phyloP scores from a whole-genome alignment of 768 basidiomycete genomes.

The Pilatotrama ljubarskyi region DNA sequence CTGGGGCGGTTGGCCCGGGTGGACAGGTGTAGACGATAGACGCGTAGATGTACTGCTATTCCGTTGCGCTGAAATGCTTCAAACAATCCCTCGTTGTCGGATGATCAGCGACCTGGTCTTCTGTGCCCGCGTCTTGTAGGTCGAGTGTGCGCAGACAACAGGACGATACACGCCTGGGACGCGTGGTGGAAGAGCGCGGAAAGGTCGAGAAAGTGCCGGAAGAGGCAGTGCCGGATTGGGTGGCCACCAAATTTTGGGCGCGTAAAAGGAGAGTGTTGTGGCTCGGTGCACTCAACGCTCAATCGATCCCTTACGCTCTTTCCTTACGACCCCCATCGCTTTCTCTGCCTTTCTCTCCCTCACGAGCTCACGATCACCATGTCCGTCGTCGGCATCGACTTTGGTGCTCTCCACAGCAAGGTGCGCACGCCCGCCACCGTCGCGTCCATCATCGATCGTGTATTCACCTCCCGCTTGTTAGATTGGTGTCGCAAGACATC shows the following conservation, averaged over 20 bases:
- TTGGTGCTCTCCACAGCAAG: conserved; percentile 89
- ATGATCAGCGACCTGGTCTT: background rate
- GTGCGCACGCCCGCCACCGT: conserved; percentile 38
- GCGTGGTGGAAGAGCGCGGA: conserved; percentile 18
- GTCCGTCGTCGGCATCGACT: conserved; percentile 95
- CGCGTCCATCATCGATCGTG: background rate
- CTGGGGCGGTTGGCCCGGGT: conserved; percentile 33
- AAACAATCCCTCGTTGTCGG: background rate
- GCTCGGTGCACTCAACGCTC: conserved; percentile 1
- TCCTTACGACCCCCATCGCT: conserved; percentile 13
- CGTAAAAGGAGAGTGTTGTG: conserved; percentile 28
- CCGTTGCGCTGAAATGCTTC: too few species aligned
- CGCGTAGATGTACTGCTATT: conserved; percentile 1
- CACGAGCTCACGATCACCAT: conserved; percentile 39
- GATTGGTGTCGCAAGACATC: conserved; percentile 95
- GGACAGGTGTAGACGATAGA: conserved; percentile 30
- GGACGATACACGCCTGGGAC: background rate
- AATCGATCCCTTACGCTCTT: conserved; percentile 14
- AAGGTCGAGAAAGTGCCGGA: conserved; percentile 20
- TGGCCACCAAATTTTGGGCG: conserved; percentile 33
- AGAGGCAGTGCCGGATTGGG: conserved; percentile 16
- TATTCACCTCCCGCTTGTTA: conserved; percentile 32
- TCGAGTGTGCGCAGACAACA: too few species aligned
- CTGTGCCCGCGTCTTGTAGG: too few species aligned
- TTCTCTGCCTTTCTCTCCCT: conserved; percentile 3